These are phyloP conservation scores for Euphorbia celastroides DNA, from an alignment of 441 rosid genomes.

Conservation along the genomic window DNA sequence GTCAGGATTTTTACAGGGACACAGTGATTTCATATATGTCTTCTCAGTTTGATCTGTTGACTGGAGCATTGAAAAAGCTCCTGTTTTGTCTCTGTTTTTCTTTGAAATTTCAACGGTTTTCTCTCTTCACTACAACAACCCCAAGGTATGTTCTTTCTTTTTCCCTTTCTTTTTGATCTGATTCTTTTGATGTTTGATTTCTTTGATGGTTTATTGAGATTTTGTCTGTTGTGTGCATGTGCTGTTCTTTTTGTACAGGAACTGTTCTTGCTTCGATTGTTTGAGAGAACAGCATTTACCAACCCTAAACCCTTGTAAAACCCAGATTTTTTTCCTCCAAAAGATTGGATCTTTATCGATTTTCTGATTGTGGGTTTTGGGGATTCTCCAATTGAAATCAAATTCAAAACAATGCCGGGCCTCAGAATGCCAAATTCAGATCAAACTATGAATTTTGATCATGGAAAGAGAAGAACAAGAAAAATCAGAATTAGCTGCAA, in stretches of 20 bases:
- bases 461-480: constrained; percentile 15
- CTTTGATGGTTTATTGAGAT: neutral
- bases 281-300: neutral
- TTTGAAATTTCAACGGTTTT: neutral
- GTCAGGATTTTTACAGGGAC: neutral
- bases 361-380: neutral
- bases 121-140: neutral
- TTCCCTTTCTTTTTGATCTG: too few species aligned
- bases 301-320: neutral
- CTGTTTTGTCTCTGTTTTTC: constrained; percentile 15
- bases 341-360: neutral
- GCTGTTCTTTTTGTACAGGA: too few species aligned
- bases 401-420: constrained; percentile 23
- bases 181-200: neutral
- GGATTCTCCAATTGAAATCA: neutral
- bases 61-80: constrained; percentile 41
- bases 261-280: constrained; percentile 18
- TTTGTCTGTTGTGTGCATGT: neutral
- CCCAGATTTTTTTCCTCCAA: neutral
- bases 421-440: constrained; percentile 15
- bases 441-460: constrained; percentile 11
- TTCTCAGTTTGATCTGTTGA: constrained; percentile 27
- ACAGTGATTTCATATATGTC: constrained; percentile 32
- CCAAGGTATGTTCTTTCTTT: neutral
- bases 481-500: constrained; percentile 33